Conservation (phyloP, 1,139 yeast genomes). For the Spencermartinsiella ligniputridi region DNA sequence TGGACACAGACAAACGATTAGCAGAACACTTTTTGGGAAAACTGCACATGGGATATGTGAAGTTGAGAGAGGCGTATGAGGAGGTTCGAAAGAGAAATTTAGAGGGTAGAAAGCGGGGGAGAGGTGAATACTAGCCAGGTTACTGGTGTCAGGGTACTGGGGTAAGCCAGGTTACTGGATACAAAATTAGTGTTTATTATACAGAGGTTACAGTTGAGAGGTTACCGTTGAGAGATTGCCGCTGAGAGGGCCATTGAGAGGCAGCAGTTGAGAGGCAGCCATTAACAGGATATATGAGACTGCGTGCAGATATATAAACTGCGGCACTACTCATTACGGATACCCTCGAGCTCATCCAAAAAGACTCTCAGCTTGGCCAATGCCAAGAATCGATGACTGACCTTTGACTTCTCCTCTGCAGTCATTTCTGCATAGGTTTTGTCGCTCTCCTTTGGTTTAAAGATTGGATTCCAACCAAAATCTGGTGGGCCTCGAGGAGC, state of each 20-base stretch:
- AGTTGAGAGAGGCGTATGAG: conserved; percentile 61
- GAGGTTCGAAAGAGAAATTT: conserved; percentile 40
- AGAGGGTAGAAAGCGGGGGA: background rate
- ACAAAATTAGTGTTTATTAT: too few relatives aligned
- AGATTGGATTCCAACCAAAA: conserved; percentile 95
- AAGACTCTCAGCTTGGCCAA: conserved; percentile 63
- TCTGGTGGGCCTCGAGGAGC: conserved; percentile 66
- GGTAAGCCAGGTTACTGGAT: too few relatives aligned
- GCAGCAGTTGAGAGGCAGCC: too few relatives aligned
- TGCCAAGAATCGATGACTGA: conserved; percentile 86
- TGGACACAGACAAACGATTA: conserved; percentile 83
- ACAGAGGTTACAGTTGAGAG: too few relatives aligned
- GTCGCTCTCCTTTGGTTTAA: conserved; percentile 64
- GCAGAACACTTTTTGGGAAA: conserved; percentile 93
- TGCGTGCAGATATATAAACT: too few relatives aligned
- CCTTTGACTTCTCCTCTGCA: conserved; percentile 64
- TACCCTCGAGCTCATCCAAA: conserved; percentile 32
- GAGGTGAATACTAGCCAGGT: too few relatives aligned
- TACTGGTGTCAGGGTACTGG: too few relatives aligned
- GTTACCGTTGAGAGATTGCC: too few relatives aligned
- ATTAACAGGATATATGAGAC: too few relatives aligned
- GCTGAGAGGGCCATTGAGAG: too few relatives aligned
- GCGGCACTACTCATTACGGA: too few relatives aligned
- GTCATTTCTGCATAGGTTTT: conserved; percentile 88
- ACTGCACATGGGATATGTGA: conserved; percentile 76